phyloP scores from a whole-genome alignment of 1,284 basidiomycete species.

The Xanthoconium separans region DNA sequence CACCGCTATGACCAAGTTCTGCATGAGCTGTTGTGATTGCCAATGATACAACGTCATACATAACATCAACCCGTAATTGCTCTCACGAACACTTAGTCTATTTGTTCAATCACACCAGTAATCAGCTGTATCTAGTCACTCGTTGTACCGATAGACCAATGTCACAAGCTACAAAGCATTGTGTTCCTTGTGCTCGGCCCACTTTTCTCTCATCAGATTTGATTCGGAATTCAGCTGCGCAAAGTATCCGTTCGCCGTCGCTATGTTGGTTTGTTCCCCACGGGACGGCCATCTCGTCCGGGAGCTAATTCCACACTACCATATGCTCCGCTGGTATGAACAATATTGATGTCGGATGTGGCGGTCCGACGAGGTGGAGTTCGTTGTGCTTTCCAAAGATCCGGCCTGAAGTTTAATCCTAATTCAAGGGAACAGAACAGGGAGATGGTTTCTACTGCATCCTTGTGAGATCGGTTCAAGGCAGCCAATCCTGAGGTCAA shows the following conservation, averaged over 20 bases:
- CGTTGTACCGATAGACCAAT: slow-evolving; percentile 20
- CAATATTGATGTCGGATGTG: background rate
- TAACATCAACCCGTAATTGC: too few relatives aligned
- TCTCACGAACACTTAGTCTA: background rate
- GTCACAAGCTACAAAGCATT: background rate
- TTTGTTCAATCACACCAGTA: slow-evolving; percentile 4
- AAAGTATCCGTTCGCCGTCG: background rate
- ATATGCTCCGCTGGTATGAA: background rate
- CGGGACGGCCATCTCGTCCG: background rate
- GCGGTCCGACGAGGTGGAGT: slow-evolving; percentile 1
- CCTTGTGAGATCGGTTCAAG: background rate
- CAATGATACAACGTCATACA: background rate
- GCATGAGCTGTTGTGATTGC: slow-evolving; percentile 54
- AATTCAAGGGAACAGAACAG: background rate
- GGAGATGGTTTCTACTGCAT: background rate
- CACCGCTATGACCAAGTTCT: slow-evolving; percentile 65
- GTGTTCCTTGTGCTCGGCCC: background rate
- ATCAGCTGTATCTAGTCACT: slow-evolving; percentile 18
- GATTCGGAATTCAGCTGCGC: background rate
- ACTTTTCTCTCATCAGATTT: background rate
- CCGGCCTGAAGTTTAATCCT: slow-evolving; percentile 6
- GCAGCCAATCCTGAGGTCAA: slow-evolving; percentile 6
- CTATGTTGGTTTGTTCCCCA: background rate
- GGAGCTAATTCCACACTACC: background rate
- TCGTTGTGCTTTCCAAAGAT: background rate